Evolutionary conservation across 768 basidiomycete species (phyloP), one percentile per base, ranked within the genome.

Genomic region (Tricholoma terreum): DNA sequence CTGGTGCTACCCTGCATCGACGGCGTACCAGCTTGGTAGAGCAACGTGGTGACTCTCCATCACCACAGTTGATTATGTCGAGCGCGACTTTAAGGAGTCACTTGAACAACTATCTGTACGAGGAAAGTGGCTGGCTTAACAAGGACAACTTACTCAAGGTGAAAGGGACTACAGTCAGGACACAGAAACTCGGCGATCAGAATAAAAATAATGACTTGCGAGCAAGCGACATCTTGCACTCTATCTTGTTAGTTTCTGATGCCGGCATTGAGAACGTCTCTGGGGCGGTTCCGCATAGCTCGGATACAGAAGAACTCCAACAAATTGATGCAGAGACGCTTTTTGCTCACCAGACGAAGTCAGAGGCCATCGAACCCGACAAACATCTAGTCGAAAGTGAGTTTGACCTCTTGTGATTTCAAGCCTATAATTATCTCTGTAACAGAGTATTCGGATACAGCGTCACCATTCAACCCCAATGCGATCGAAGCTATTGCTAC

Each of bases 71-170:
- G 53, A 73, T 91, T 42, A 69, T 89, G 65, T 80, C 84, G 50
- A 90, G 87, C 65, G 90, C 90, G 40, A 91, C 89, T 6, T 73
- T 92, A 60, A 77, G 82, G 42, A 76, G 72, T 50, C 80, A 79
- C 58, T 73, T 86, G 48, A 77, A 77, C 59, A 73, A 79, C 50
- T 82, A 80, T 59, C 71, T 89, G 34, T 80, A 80, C 57, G 72
- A 72, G 50, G 76, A 82, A 54, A 86, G 80, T 61, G 81, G 81
- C 10, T 90, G 86, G 86, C 65, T 88, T 61, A 74, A 74, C 61
- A 72, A 67, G 57, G 71, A 71, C 35, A 76, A 77, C 33, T 61
- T 80, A 40, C 64, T 74, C 43, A 79, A 77, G 59, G 71, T 80
- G 12, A 67, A 71, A 51, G 73, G 75, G 22, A 57, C 51, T 36